Conservation (phyloP, 331 rosid genomes). For the Malus hybrid region DNA sequence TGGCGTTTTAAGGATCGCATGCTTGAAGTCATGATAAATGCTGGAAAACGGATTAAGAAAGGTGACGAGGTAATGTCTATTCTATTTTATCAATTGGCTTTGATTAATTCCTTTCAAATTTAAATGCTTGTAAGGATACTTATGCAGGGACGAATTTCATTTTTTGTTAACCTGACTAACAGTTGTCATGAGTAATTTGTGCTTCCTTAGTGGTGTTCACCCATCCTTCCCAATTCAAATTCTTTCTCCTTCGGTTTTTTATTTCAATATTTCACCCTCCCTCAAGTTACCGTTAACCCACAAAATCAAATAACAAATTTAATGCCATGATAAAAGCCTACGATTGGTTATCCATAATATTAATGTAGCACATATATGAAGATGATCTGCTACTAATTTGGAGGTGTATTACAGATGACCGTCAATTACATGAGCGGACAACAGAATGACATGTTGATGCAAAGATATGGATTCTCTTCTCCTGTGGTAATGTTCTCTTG, state of each 20-base stretch:
- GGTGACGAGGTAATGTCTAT: slow-evolving; percentile 75
- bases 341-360: too few species aligned
- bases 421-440: slow-evolving; percentile 62
- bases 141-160: not conserved
- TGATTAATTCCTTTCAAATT: not conserved
- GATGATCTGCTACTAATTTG: slow-evolving; percentile 30
- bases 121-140: not conserved
- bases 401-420: slow-evolving; percentile 64
- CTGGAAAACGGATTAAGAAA: slow-evolving; percentile 74
- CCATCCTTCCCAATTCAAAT: not conserved
- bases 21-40: slow-evolving; percentile 97
- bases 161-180: not conserved
- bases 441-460: slow-evolving; percentile 60
- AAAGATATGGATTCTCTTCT: slow-evolving; percentile 92
- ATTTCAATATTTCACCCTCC: not conserved
- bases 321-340: too few species aligned
- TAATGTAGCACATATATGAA: slow-evolving; percentile 1
- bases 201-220: not conserved
- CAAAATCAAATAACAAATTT: too few species aligned
- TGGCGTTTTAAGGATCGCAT: slow-evolving; percentile 97
- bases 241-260: not conserved
- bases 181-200: not conserved
- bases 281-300: too few species aligned
- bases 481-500: slow-evolving; percentile 52
- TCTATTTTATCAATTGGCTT: slow-evolving; percentile 7